Base-by-base conservation (phyloP, 1,139 yeast species). In the Taphrina wiesneri region DNA sequence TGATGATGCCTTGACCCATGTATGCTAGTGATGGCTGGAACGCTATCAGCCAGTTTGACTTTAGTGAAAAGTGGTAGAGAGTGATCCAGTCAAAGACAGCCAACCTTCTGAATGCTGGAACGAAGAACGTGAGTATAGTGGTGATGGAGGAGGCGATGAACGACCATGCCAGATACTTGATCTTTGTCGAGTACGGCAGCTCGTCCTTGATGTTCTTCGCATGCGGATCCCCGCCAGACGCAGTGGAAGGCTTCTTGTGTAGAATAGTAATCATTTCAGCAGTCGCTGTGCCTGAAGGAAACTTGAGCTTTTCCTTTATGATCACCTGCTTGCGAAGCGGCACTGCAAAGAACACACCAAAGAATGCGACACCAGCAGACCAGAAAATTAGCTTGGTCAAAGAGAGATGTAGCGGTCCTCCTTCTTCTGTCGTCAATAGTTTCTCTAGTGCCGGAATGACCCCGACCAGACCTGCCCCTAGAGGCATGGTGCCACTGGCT, bases 11-110 rank as follows among this genome's bases (percentile, higher is more conserved):
- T 76, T 93, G 99, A 1, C 99, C 99, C 47, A 93, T 83, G 75
- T 93, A 93, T 0, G 99, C 98, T 0, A 99, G 98, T 0, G 97
- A 90, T 0, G 97, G 97, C 75, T 93, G 97, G 68, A 93, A 83
- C 67, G 89, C 86, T 95, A 97, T 89, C 57, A 88, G 80, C 75
- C 90, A 89, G n/a, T 79, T 76, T 19, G 78, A 72, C 0, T 96
- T 88, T n/a, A 90, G 78, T 51, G 74, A 72, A 26, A 51, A 60
- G 25, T 56, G 41, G 43, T 46, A 56, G 21, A 56, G 45, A 17
- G 62, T 56, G 41, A 56, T 15, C 0, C 72, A 61, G 0, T 98
- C 99, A 74, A 93, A 88, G 0, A 92, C 74, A 0, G 98, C 97
- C 6, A 93, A 72, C 56, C 79, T 80, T 66, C 86, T 82, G 23